phyloP scores from a whole-genome alignment of 352 stramenopile species.

The Aphanomyces euteiches region DNA sequence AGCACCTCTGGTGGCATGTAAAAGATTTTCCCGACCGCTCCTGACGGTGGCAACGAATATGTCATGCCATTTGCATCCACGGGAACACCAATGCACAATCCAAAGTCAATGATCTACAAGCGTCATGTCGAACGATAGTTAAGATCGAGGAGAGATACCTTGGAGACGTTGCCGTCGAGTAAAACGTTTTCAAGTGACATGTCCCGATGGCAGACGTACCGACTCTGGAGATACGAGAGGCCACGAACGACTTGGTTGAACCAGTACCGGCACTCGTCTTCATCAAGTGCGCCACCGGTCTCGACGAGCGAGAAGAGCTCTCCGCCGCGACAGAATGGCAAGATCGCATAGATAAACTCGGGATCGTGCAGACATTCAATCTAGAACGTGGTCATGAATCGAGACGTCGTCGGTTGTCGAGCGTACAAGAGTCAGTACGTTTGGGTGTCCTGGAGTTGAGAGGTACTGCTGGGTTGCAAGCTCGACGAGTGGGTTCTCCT shows the following conservation, averaged over 20 bases:
- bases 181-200: conserved; percentile 86
- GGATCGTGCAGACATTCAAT: conserved; percentile 78
- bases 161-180: conserved; percentile 76
- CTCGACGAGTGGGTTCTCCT: conserved; percentile 84
- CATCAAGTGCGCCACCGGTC: conserved; percentile 73
- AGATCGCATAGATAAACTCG: conserved; percentile 81
- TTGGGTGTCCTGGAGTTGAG: conserved; percentile 71
- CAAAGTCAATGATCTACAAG: conserved; percentile 82
- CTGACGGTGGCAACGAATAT: conserved; percentile 73
- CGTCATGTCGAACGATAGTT: not conserved
- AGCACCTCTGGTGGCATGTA: conserved; percentile 85
- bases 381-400: conserved; percentile 32
- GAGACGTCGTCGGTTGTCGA: not conserved
- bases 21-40: conserved; percentile 85
- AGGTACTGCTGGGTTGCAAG: conserved; percentile 82
- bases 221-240: conserved; percentile 76
- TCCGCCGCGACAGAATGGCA: conserved; percentile 81
- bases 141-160: conserved; percentile 39
- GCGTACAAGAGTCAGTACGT: conserved; percentile 75
- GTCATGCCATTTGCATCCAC: conserved; percentile 82
- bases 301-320: conserved; percentile 82
- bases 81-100: conserved; percentile 76
- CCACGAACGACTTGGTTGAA: conserved; percentile 78
- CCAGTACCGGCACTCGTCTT: conserved; percentile 73
- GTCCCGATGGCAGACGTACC: conserved; percentile 84